Evolutionary conservation across 1,139 yeast species (phyloP).

Genomic region (Candida pseudoviswanathii): DNA sequence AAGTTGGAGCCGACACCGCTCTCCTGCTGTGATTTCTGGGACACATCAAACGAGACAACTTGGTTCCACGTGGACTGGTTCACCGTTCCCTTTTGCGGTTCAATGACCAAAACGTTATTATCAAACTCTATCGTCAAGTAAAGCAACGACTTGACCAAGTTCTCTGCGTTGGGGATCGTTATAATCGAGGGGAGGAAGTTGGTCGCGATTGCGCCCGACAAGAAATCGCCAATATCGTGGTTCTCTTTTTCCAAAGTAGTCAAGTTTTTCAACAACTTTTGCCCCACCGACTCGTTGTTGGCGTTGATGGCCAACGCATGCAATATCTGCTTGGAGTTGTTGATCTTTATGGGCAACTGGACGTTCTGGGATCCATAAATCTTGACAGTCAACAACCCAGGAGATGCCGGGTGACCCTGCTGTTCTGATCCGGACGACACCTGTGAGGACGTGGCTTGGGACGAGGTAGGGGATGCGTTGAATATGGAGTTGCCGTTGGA

Average conservation of each 20-base stretch:
- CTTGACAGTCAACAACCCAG: conserved; percentile 73
- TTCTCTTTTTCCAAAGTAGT: conserved; percentile 24
- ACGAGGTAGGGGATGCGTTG: conserved; percentile 10
- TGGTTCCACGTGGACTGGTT: conserved; percentile 69
- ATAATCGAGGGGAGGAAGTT: conserved; percentile 67
- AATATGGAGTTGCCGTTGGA: conserved; percentile 10
- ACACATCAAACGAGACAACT: conserved; percentile 89
- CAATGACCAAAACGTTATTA: conserved; percentile 80
- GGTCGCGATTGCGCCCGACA: conserved; percentile 40
- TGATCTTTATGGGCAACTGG: conserved; percentile 61
- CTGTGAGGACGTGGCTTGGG: conserved; percentile 12
- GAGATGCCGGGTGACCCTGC: conserved; percentile 28
- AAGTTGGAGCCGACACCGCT: conserved; percentile 39
- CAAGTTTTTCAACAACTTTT: conserved; percentile 36
- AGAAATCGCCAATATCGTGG: conserved; percentile 23
- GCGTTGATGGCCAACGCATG: conserved; percentile 54
- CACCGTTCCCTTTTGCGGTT: conserved; percentile 72
- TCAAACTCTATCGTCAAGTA: conserved; percentile 78
- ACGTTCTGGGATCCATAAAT: conserved; percentile 64
- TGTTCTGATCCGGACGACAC: conserved; percentile 9
- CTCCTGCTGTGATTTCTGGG: conserved; percentile 47
- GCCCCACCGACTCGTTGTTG: conserved; percentile 40
- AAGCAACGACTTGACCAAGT: conserved; percentile 56
- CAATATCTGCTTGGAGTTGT: conserved; percentile 53
- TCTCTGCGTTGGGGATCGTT: conserved; percentile 54